These are phyloP conservation scores for Penicillium dipodomyicola DNA, from an alignment of 495 filamentous ascomycete genomes.

Conservation along the genomic window DNA sequence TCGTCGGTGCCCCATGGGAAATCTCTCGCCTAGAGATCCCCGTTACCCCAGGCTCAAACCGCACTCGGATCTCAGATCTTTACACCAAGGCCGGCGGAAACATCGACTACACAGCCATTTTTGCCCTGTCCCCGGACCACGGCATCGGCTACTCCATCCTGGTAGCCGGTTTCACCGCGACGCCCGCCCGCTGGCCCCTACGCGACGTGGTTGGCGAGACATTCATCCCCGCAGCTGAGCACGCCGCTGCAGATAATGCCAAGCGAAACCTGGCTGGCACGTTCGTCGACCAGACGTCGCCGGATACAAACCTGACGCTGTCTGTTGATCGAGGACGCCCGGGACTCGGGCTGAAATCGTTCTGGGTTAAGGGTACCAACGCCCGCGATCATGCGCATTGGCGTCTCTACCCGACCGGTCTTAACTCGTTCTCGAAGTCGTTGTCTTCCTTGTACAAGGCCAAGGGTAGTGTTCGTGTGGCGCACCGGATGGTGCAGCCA, in stretches of 20 bases:
- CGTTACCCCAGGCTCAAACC: slow-evolving; percentile 16
- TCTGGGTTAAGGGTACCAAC: background rate
- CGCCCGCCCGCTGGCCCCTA: slow-evolving; percentile 11
- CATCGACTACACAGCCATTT: slow-evolving; percentile 13
- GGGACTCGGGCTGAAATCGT: slow-evolving; percentile 1
- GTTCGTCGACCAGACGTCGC: background rate
- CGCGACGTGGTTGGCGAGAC: slow-evolving; percentile 8
- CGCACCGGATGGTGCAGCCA: background rate
- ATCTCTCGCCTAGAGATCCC: slow-evolving; percentile 10
- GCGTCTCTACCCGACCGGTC: slow-evolving; percentile 8
- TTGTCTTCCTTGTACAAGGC: slow-evolving; percentile 7
- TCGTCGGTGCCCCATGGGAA: slow-evolving; percentile 19
- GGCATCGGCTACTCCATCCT: slow-evolving; percentile 17
- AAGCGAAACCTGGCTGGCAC: slow-evolving; percentile 8
- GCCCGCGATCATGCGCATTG: background rate
- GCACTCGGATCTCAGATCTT: slow-evolving; percentile 15
- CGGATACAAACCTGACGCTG: slow-evolving; percentile 8
- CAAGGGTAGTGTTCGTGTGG: slow-evolving; percentile 1
- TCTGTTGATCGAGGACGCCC: slow-evolving; percentile 5
- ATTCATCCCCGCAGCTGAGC: slow-evolving; percentile 10
- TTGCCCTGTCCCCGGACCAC: slow-evolving; percentile 19
- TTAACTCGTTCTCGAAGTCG: slow-evolving; percentile 8
- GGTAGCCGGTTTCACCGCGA: slow-evolving; percentile 4
- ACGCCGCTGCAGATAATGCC: slow-evolving; percentile 3
- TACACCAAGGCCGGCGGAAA: slow-evolving; percentile 21